Evolutionary conservation across 257 asterid genomes (phyloP), one percentile per base, ranked within the genome.

Genomic region (Avicennia marina): DNA sequence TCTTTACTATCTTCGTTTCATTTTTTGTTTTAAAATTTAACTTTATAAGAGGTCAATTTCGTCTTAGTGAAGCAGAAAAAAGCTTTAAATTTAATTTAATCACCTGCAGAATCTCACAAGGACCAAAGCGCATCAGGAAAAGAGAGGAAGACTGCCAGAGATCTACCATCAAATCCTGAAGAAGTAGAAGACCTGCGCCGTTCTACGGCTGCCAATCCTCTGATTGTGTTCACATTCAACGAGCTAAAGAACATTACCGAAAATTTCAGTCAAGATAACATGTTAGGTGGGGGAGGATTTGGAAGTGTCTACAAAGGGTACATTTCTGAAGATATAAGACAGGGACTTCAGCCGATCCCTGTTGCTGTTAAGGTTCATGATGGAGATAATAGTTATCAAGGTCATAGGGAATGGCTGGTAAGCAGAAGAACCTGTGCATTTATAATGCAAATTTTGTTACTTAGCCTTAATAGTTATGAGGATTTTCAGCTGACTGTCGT

Each of bases 371-470:
- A 91, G 78, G 96, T 91, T 75, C 98, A 91, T 58, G 90, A 83
- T 43, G 94, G 95, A 51, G 94, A 83, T 56, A 88, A 88, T 56
- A 91, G 98, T 53, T 66, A 68, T 73, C 96, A 91, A 79, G 98
- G 98, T 33, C 98, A 91, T 67, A 71, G 96, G 58, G 98, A 88
- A 61, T 91, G 98, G 96, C 90, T 91, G 90, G 98, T 91, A 63
- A 76, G 46, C 1, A n/a, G 11, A 16, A 21, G 0, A 13, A 56
- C 1, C 3, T 36, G 8, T 40, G 19, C 46, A 15, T 15, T 12
- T 12, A 40, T 4, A 2, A 1, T 40, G 46, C 19, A 40, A 13
- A 5, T 40, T 40, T 40, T 40, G 46, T 40, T 15, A 15, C 19
- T 40, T 36, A 36, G 2, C 13, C 8, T 11, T 6, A 11, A 36